A percentile compares a stretch with the other conserved stretches of the same genome.
These are phyloP conservation scores for Rhodotorula babjevae DNA, from an alignment of 768 basidiomycete genomes.

Conservation along the genomic window DNA sequence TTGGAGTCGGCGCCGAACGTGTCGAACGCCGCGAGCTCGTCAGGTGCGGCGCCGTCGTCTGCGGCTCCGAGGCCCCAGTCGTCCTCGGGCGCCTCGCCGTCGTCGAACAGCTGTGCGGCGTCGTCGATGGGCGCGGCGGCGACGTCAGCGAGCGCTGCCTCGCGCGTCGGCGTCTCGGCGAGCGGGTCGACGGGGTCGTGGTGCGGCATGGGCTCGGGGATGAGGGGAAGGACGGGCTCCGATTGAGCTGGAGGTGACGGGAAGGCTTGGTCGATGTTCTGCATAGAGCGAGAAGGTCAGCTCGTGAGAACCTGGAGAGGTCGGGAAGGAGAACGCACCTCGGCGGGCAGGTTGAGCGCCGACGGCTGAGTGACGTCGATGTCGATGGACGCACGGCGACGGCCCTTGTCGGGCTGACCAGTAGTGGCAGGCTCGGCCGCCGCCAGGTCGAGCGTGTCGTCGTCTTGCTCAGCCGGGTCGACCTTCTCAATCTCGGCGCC, in stretches of 20 bases:
- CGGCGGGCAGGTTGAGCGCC: slow-evolving; percentile 9
- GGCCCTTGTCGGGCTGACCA: background rate
- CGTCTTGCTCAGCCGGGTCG: background rate
- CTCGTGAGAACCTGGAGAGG: too few species aligned
- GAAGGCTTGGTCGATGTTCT: slow-evolving; percentile 4
- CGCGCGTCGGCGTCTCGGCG: background rate
- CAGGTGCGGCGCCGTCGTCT: background rate
- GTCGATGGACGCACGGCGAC: background rate
- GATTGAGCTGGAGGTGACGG: background rate
- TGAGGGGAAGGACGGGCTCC: background rate
- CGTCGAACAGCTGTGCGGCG: background rate
- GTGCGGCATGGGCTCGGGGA: slow-evolving; percentile 9
- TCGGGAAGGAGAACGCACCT: background rate
- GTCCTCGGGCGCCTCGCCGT: background rate
- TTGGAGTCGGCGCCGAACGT: background rate
- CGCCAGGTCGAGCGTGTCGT: background rate
- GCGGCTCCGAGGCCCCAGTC: background rate
- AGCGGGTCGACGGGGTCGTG: background rate
- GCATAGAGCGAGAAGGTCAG: background rate
- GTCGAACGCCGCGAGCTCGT: background rate
- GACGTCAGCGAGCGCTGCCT: background rate
- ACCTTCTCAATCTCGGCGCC: too few species aligned
- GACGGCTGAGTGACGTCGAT: background rate
- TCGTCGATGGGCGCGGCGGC: background rate
- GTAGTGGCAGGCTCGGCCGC: background rate